Base-by-base conservation (phyloP, 495 filamentous ascomycete genomes). In the Podospora pseudoanserina region DNA sequence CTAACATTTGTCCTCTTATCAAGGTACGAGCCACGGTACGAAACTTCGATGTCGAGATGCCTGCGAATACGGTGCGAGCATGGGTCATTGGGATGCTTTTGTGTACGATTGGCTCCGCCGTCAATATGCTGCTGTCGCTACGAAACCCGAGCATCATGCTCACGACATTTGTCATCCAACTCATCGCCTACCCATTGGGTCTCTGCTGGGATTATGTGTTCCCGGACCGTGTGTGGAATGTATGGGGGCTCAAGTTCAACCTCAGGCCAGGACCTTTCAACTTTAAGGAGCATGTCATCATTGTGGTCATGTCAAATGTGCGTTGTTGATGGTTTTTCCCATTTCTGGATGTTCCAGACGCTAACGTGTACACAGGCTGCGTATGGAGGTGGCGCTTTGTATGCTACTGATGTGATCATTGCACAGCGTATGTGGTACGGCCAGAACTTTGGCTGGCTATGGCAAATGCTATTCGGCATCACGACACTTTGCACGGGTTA, bases 201-300 rank as follows among this genome's bases (percentile, higher is more conserved):
- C 82, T 87, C n/a, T 83, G 78, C 39, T 84, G 82, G 82, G 82
- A 84, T 68, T 66, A 81, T 49, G 71, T 83, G 67, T 82, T 84
- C 65, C 90, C 90, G 23, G 77, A 86, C 34, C 84, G 86, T 3
- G 75, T 83, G 32, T 87, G 84, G 76, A 84, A 73, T n/a, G 67
- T 89, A 49, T 87, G 84, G 65, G 89, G 90, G 2, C 26, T 84
- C 62, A 81, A 83, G 49, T 87, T 86, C 75, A 87, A 86, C 67
- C 72, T 91, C 16, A 91, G 89, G 64, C 89, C 88, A 5, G 88
- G 90, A 53, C 87, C 84, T 53, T 93, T 93, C 77, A 93, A 92
- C 76, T 87, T 88, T 77, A 93, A 93, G 73, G 90, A 93, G 75
- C 90, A 93, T 82, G 88, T 88, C 27, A 76, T 93, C 65, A 91